phyloP scores from a whole-genome alignment of 106 monocot genomes.

The Narthecium ossifragum region DNA sequence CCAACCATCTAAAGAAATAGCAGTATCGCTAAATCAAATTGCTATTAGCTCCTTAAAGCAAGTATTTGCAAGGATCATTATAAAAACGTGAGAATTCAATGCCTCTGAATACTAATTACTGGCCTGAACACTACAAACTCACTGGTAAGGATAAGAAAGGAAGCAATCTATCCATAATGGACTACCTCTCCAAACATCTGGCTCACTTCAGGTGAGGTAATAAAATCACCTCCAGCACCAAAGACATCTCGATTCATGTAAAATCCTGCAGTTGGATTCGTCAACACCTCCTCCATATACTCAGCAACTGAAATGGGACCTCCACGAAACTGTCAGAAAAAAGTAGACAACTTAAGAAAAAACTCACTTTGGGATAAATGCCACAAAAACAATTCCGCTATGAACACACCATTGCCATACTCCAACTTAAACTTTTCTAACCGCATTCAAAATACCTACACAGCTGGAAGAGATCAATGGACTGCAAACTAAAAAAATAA shows the following conservation, averaged over 20 bases:
- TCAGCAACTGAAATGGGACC: conserved; percentile 93
- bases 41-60: too few species aligned
- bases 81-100: too few species aligned
- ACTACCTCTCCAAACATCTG: conserved; percentile 99
- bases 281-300: conserved; percentile 99
- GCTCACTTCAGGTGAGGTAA: conserved; percentile 97
- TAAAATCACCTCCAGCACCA: conserved; percentile 83
- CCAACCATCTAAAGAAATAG: conserved; percentile 70
- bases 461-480: too few species aligned
- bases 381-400: too few species aligned
- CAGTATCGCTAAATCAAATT: background rate
- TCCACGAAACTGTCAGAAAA: conserved; percentile 73
- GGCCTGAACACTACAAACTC: too few species aligned
- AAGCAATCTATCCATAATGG: background rate
- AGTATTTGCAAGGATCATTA: too few species aligned
- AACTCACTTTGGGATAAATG: too few species aligned
- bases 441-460: too few species aligned
- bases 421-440: too few species aligned
- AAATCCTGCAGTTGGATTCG: conserved; percentile 80
- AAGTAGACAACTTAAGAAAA: background rate
- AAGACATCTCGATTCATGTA: conserved; percentile 94
- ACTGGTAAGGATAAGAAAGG: background rate
- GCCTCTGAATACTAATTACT: too few species aligned
- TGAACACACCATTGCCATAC: too few species aligned
- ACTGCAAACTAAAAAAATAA: background rate